Base-by-base conservation (phyloP, 768 basidiomycete species). In the Rhizopogon roseolus region DNA sequence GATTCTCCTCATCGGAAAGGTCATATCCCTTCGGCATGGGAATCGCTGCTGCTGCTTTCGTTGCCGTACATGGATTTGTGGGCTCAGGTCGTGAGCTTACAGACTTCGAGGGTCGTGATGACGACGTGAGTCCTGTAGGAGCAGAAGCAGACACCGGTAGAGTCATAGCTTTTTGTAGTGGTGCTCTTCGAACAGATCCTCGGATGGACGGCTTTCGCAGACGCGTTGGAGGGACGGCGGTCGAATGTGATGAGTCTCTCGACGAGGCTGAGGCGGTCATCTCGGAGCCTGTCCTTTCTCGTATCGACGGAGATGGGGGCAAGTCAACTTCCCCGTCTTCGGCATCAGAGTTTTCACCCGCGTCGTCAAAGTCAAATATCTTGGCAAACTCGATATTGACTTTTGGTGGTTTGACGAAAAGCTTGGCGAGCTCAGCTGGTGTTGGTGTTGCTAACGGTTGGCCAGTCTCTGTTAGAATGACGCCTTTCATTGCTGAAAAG, bases 401-500 rank as follows among this genome's bases (percentile, higher is more conserved):
- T 56, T 77, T 83, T 0, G 90, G 90, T 7, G 85, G 85, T 40
- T 79, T 76, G 29, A 81, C 76, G 61, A 92, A 87, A 2, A 90
- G 74, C 36, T 79, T 82, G 2, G 78, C 78, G 0, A 91, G 74
- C 61, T 87, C 86, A 0, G 76, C 72, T 0, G 86, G 86, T 2
- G 79, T 75, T 1, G 90, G 90, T 11, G 90, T 93, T 3, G 81
- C 75, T 6, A 93, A 73, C 1, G 77, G 73, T 63, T 91, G 84
- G 7, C 91, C 90, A 0, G 91, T 91, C 7, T 84, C 74, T 0
- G 91, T 91, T 37, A 92, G 74, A 29, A 93, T 76, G 38, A 93
- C 87, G 3, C 91, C 84, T 64, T 85, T 85, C 84, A 86, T 86
- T 1, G 84, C 84, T 4, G 80, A 82, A 22, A 59, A 65, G 10